These are phyloP conservation scores for Plasmodium gaboni DNA, from an alignment of 169 alveolate species.

Conservation along the genomic window DNA sequence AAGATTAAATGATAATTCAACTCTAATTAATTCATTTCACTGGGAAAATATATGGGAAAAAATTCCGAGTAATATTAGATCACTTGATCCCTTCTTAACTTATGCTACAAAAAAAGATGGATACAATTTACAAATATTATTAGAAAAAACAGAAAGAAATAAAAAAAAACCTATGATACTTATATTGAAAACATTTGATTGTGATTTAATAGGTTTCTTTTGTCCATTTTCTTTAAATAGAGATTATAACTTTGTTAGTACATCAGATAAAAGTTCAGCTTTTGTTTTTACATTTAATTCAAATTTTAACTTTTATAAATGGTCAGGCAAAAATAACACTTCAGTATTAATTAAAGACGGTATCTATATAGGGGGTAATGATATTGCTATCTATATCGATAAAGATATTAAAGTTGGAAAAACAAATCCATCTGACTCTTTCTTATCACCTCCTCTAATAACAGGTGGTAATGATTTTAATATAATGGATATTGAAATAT, in stretches of 20 bases:
- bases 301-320: constrained; percentile 46
- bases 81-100: constrained; percentile 46
- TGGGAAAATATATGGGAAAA: constrained; percentile 85
- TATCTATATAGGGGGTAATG: constrained; percentile 69
- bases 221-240: constrained; percentile 70
- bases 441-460: constrained; percentile 49
- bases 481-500: constrained; percentile 66
- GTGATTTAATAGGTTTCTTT: constrained; percentile 62
- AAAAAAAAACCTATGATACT: constrained; percentile 73
- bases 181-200: constrained; percentile 52
- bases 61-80: constrained; percentile 62
- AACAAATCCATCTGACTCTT: constrained; percentile 57
- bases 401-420: constrained; percentile 54
- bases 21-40: constrained; percentile 75
- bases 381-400: constrained; percentile 53
- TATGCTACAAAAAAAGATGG: constrained; percentile 50
- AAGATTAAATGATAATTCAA: constrained; percentile 76
- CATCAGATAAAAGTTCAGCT: constrained; percentile 59
- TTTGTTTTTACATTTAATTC: constrained; percentile 61
- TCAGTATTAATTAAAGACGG: constrained; percentile 59
- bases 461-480: constrained; percentile 42
- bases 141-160: constrained; percentile 66
- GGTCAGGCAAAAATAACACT: constrained; percentile 72
- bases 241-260: constrained; percentile 53
- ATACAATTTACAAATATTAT: constrained; percentile 28